These are phyloP conservation scores for Ascochyta fabae DNA, from an alignment of 2,329 filamentous ascomycete species.

Conservation along the genomic window DNA sequence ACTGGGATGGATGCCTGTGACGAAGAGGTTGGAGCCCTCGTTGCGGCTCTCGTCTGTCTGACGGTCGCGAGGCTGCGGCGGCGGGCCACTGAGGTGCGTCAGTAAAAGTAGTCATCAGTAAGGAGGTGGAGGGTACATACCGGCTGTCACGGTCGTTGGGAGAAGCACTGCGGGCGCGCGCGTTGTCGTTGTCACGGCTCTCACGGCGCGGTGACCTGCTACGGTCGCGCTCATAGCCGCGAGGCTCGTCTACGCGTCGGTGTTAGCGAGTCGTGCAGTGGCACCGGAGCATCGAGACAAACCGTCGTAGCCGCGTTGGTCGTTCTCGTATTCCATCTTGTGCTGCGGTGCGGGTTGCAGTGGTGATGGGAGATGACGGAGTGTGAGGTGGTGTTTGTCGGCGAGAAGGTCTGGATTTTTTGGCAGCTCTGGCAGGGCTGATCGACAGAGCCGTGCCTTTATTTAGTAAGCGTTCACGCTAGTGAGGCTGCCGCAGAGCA, in stretches of 20 bases:
- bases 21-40: conserved; percentile 96
- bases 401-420: conserved; percentile 35
- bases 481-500: conserved; percentile 22
- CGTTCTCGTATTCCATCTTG: conserved; percentile 70
- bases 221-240: conserved; percentile 69
- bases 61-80: conserved; percentile 55
- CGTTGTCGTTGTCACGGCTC: conserved; percentile 58
- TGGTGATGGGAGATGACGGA: conserved; percentile 25
- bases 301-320: conserved; percentile 72
- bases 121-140: conserved; percentile 27
- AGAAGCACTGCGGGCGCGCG: conserved; percentile 69
- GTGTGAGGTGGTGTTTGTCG: conserved; percentile 32
- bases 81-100: conserved; percentile 53
- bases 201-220: conserved; percentile 68
- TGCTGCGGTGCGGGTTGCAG: conserved; percentile 44
- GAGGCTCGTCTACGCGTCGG: conserved; percentile 59
- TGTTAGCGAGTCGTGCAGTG: conserved; percentile 26
- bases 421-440: conserved; percentile 33
- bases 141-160: conserved; percentile 62
- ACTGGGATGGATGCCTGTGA: conserved; percentile 95
- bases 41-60: conserved; percentile 86
- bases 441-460: conserved; percentile 41
- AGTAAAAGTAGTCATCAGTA: conserved; percentile 15
- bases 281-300: conserved; percentile 41
- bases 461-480: conserved; percentile 41